Conservation (phyloP, 2,329 filamentous ascomycete species). For the Eutypella sp. region DNA sequence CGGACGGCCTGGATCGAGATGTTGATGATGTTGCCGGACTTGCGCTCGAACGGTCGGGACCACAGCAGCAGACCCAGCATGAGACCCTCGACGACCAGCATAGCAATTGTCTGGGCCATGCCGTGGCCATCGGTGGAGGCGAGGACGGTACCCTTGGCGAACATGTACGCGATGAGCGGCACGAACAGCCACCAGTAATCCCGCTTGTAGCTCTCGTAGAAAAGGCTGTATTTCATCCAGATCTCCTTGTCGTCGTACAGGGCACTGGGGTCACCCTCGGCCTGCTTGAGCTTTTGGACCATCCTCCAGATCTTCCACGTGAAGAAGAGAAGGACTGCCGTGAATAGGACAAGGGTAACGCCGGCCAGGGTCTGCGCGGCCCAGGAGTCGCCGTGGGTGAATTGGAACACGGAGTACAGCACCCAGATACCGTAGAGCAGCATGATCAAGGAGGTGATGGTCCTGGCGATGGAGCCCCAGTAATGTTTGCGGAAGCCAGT, state of each 20-base stretch:
- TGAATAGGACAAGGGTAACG: slow-evolving; percentile 76
- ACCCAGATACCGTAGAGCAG: slow-evolving; percentile 94
- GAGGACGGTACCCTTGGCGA: slow-evolving; percentile 80
- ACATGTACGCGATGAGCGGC: slow-evolving; percentile 83
- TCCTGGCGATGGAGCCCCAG: slow-evolving; percentile 86
- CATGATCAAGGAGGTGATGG: slow-evolving; percentile 84
- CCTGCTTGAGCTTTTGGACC: slow-evolving; percentile 67
- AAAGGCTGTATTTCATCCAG: slow-evolving; percentile 94
- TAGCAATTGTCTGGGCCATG: slow-evolving; percentile 71
- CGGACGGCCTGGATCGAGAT: slow-evolving; percentile 86
- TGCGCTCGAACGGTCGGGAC: slow-evolving; percentile 80
- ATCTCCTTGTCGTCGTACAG: slow-evolving; percentile 86
- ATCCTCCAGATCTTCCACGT: slow-evolving; percentile 75
- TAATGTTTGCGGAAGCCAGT: slow-evolving; percentile 89
- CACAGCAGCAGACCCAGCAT: slow-evolving; percentile 78
- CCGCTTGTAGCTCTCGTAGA: slow-evolving; percentile 94
- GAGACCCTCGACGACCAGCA: slow-evolving; percentile 74
- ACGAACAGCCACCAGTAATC: slow-evolving; percentile 97
- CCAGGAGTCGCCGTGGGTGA: slow-evolving; percentile 91
- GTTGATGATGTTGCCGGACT: slow-evolving; percentile 88
- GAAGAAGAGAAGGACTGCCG: slow-evolving; percentile 75
- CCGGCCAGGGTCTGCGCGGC: slow-evolving; percentile 79
- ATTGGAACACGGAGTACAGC: slow-evolving; percentile 93
- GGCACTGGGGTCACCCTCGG: slow-evolving; percentile 65
- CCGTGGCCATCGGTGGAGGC: slow-evolving; percentile 83